Evolutionary conservation across 2,329 filamentous ascomycete genomes (phyloP).

Genomic region (Nothophaeocryptopus gaeumannii): DNA sequence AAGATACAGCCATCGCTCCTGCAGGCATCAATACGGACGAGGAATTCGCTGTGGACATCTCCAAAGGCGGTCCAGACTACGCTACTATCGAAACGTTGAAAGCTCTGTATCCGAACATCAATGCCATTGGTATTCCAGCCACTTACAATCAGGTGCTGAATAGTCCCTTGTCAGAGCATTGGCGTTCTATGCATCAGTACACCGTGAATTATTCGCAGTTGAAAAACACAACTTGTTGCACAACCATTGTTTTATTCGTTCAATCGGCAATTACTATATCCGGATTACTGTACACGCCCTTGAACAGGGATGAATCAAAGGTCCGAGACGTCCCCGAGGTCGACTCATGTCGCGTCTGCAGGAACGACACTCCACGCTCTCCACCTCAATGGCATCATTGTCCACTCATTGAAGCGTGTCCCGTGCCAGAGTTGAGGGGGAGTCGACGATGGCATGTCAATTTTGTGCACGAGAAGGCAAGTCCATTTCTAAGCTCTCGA

Average conservation of each 20-base stretch:
- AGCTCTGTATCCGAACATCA: neutral
- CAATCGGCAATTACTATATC: too few relatives aligned
- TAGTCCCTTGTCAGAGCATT: too few relatives aligned
- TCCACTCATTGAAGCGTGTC: neutral
- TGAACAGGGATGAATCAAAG: too few relatives aligned
- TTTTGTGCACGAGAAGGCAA: slow-evolving; percentile 6
- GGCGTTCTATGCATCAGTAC: too few relatives aligned
- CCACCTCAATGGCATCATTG: slow-evolving; percentile 16
- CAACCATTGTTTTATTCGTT: too few relatives aligned
- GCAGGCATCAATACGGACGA: slow-evolving; percentile 41
- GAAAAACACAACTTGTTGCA: too few relatives aligned
- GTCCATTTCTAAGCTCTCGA: slow-evolving; percentile 14
- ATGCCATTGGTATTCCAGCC: neutral
- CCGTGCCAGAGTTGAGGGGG: neutral
- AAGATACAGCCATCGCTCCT: slow-evolving; percentile 46
- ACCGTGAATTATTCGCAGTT: too few relatives aligned
- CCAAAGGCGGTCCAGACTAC: neutral
- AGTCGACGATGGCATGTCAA: slow-evolving; percentile 14
- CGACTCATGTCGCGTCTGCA: neutral
- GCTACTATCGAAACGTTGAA: neutral
- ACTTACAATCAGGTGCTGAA: slow-evolving; percentile 1
- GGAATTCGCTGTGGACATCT: slow-evolving; percentile 33
- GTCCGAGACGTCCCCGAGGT: neutral
- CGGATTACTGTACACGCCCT: too few relatives aligned
- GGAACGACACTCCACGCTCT: slow-evolving; percentile 2